A percentile compares a stretch with the other conserved stretches of the same genome.
Conservation (phyloP, 2,329 filamentous ascomycete genomes). For the Cordyceps tenuipes region DNA sequence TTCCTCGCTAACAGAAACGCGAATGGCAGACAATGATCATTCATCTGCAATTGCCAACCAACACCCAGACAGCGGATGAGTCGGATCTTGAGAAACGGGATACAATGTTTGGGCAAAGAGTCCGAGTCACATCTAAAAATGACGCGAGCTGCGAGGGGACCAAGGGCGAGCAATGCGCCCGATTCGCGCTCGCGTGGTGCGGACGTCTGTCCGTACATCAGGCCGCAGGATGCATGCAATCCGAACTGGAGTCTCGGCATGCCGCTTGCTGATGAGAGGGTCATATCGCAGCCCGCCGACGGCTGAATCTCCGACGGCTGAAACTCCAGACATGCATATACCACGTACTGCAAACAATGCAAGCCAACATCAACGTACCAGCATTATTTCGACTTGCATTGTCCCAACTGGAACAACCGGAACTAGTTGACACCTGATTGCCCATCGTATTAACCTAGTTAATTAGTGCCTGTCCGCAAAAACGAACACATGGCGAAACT, state of each 20-base stretch:
- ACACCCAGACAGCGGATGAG: neutral
- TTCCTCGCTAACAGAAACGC: neutral
- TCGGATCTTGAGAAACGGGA: neutral
- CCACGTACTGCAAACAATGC: neutral
- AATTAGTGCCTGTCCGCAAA: neutral
- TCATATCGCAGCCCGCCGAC: neutral
- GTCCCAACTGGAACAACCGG: neutral
- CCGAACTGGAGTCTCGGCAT: neutral
- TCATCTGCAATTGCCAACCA: neutral
- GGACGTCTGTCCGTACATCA: neutral
- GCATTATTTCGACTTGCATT: neutral
- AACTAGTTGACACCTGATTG: neutral
- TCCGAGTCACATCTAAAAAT: neutral
- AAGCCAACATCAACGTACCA: neutral
- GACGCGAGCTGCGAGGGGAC: neutral
- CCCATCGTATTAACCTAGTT: neutral
- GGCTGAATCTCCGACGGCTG: neutral
- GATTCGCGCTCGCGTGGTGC: conserved; percentile 1
- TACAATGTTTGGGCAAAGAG: neutral
- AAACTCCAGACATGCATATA: neutral
- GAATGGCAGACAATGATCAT: neutral
- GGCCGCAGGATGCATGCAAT: neutral
- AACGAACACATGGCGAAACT: conserved; percentile 3
- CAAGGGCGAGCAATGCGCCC: neutral
- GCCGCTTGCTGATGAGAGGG: neutral